Base-by-base conservation (phyloP, 352 stramenopile species). In the Phytophthora europaea region DNA sequence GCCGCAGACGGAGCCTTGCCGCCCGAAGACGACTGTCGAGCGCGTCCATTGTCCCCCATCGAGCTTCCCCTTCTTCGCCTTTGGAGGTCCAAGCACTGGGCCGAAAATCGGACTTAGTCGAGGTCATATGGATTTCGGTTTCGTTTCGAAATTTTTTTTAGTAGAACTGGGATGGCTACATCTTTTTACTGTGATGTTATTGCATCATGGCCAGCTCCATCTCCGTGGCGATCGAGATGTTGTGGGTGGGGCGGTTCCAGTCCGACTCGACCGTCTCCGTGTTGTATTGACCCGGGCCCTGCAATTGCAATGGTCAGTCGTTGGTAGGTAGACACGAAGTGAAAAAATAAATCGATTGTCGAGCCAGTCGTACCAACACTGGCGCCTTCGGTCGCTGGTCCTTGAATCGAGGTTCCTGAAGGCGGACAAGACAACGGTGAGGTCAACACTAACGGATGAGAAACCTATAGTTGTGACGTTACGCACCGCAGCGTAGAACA, bases 161-260 rank as follows among this genome's bases (percentile, higher is more conserved):
- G 47, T 48, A 47, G 51, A n/a, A 31, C 26, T 45, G 40, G 48
- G 9, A 67, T 66, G 58, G 56, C 56, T 59, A 53, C 55, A 72
- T 13, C 18, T 26, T 15, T 28, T 56, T 50, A 50, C 4, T 2
- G 2, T n/a, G n/a, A n/a, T n/a, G 12, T 13, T 36, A 56, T 60
- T 62, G 79, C 43, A 92, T 65, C 78, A 92, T 92, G 47, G 86
- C 86, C 3, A 92, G 63, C 58, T 94, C 87, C 88, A 95, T 95
- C 60, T 95, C 86, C 3, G 88, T 95, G 22, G 88, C 88, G 67
- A 95, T 95, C 15, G 86, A 90, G 70, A 95, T 93, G 78, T 95
- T 95, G 76, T 94, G 90, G 9, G 88, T 95, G n/a, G 88, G 88
- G n/a, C 85, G 85, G 64, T 95, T 94, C 88, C 88, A 95, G 62